Percentiles rank a stretch among this genome's conserved stretches.
Evolutionary conservation across 23 red algal species (phyloP).

Genomic region (Gracilaria domingensis): DNA sequence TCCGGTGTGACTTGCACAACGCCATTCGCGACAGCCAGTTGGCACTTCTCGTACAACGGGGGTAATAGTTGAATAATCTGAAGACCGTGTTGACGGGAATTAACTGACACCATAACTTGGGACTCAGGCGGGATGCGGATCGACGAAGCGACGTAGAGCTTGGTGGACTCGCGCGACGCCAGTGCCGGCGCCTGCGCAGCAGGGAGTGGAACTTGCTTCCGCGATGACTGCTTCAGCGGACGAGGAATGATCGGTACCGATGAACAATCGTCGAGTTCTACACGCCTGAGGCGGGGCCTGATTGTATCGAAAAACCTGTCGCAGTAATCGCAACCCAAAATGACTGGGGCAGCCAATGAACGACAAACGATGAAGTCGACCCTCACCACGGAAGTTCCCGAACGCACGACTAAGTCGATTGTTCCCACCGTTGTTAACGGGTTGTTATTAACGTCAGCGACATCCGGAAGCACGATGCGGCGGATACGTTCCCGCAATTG

Average conservation of each 20-base stretch:
- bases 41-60: constrained; percentile 17
- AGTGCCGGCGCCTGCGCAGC: neutral
- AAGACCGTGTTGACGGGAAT: constrained; percentile 10
- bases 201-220: constrained; percentile 7
- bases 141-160: too few relatives aligned
- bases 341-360: constrained; percentile 45
- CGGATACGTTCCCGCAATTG: neutral
- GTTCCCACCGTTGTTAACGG: constrained; percentile 10
- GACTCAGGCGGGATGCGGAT: neutral
- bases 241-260: neutral
- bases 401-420: constrained; percentile 18
- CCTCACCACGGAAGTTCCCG: neutral
- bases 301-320: constrained; percentile 40
- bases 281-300: constrained; percentile 6
- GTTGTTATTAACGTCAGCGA: constrained; percentile 46
- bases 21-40: constrained; percentile 2
- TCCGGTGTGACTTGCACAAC: constrained; percentile 25
- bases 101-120: neutral
- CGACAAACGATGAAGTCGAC: constrained; percentile 40
- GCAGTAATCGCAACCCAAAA: constrained; percentile 55
- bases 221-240: neutral
- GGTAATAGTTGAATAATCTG: constrained; percentile 6
- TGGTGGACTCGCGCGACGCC: neutral
- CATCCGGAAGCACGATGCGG: neutral
- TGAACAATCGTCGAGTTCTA: constrained; percentile 35